phyloP scores from a whole-genome alignment of 441 rosid species.

The Croton laevigatus region DNA sequence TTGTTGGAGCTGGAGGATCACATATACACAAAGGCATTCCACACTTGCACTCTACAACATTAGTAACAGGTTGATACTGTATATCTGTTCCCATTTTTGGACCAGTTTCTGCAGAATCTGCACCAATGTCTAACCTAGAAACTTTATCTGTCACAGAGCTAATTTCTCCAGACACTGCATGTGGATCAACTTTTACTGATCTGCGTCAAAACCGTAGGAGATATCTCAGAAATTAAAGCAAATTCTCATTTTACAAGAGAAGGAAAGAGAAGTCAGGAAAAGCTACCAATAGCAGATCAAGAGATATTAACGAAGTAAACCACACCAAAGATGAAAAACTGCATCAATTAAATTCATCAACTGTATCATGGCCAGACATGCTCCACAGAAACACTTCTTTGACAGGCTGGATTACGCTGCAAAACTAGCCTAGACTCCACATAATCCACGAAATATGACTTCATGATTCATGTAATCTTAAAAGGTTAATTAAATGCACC shows the following conservation, averaged over 20 bases:
- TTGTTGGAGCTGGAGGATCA: slow-evolving; percentile 53
- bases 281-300: not conserved
- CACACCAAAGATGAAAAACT: not conserved
- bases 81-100: slow-evolving; percentile 34
- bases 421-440: not conserved
- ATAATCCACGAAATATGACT: not conserved
- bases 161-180: slow-evolving; percentile 38
- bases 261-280: not conserved
- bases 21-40: slow-evolving; percentile 97
- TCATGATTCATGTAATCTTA: not conserved
- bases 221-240: slow-evolving; percentile 3
- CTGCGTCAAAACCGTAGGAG: slow-evolving; percentile 32
- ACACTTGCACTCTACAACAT: slow-evolving; percentile 68
- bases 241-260: not conserved
- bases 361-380: not conserved
- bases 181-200: slow-evolving; percentile 33
- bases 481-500: not conserved
- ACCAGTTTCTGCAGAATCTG: slow-evolving; percentile 33
- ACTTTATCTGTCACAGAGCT: slow-evolving; percentile 44
- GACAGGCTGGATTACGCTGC: not conserved
- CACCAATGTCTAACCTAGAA: slow-evolving; percentile 47
- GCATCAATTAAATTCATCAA: not conserved
- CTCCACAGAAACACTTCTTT: not conserved
- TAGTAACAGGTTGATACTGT: slow-evolving; percentile 28
- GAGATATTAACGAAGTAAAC: not conserved